Base-by-base conservation (phyloP, 2,329 filamentous ascomycete genomes). In the Sarocladiaceae sp. region DNA sequence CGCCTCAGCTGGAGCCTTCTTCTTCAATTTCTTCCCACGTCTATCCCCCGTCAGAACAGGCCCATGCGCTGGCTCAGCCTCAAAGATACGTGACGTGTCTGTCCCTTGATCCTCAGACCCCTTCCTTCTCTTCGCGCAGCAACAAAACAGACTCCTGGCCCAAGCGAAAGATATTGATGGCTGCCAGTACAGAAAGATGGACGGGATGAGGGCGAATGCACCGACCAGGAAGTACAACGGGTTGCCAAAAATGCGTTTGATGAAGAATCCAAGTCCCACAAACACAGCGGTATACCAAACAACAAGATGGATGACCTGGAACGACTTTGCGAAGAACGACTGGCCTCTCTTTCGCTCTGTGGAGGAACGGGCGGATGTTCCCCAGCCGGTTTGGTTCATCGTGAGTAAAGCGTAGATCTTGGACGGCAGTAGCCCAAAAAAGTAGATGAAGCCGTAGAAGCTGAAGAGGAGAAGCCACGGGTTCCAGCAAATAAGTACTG, bases 381-480 rank as follows among this genome's bases (percentile, higher is more conserved):
- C 48, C 48, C 48, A 49, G 16, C 20, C 37, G 18, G 45, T 49
- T 34, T 49, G 48, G 39, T 47, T 49, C 45, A 49, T 49, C 18
- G 48, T 49, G 15, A 49, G 19, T 2, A 49, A 33, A 20, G 48
- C 48, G 40, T 47, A 49, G 20, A 49, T 19, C 43, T 49, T 49
- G 21, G 48, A 47, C 9, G 48, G 48, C 18, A 49, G 34, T 12
- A 49, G 45, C n/a, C 45, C 48, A 24, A 49, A 49, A 43, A 49
- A 49, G 43, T 50, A 50, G 20, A 50, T 32, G 40, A 50, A 47
- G 43, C 48, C 48, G 33, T 50, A 50, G 26, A 39, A 20, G 33
- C 45, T 47, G 33, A 50, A 50, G 23, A 47, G 39, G 6, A 50
- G 48, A 16, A 50, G 41, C 48, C 48, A 50, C 6, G 29, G 37